These are phyloP conservation scores for Fusarium newnesense DNA, from an alignment of 2,329 filamentous ascomycete species.

Conservation along the genomic window DNA sequence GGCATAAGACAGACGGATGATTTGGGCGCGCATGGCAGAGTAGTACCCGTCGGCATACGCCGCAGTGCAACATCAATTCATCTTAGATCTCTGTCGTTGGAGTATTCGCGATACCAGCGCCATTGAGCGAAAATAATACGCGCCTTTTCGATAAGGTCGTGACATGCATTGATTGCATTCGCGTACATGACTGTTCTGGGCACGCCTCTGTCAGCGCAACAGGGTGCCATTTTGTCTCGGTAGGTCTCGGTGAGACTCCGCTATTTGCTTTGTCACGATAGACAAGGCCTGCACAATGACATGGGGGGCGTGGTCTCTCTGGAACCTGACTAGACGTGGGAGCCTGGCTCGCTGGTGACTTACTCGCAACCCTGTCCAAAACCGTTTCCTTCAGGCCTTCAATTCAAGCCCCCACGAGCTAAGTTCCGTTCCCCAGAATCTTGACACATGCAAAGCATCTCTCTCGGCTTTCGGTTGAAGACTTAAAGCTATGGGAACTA, in stretches of 20 bases:
- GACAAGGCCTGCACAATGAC: background rate
- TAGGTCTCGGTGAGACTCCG: background rate
- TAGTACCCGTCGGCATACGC: background rate
- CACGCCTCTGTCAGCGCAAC: background rate
- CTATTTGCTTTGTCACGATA: background rate
- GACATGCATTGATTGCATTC: background rate
- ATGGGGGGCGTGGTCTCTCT: background rate
- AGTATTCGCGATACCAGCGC: background rate
- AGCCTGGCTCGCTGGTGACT: background rate
- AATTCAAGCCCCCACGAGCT: background rate
- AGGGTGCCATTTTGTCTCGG: background rate
- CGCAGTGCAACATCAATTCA: background rate
- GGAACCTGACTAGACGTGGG: background rate
- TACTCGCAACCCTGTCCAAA: background rate
- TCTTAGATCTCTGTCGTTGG: background rate
- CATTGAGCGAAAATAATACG: background rate
- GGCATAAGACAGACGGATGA: background rate
- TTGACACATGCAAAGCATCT: conserved; percentile 1
- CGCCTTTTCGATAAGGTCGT: background rate
- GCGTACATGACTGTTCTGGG: background rate
- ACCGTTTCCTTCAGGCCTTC: background rate
- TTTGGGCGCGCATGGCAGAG: background rate
- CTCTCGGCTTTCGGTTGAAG: background rate
- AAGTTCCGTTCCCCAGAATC: background rate
- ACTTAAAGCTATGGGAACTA: background rate